Conservation (phyloP, 257 asterid species). For the Galeopsis tetrahit region DNA sequence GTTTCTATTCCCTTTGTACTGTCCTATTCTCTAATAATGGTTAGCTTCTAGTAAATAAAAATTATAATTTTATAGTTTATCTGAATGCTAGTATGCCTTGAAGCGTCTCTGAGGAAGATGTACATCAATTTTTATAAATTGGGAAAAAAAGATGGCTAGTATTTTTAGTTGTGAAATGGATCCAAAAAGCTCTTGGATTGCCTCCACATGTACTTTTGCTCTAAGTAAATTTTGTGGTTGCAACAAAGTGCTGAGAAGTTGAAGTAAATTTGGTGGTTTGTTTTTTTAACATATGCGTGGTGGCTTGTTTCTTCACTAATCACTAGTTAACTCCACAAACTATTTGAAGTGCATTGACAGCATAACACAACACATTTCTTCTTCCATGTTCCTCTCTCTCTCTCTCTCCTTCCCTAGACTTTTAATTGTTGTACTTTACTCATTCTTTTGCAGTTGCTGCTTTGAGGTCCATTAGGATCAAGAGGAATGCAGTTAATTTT, state of each 20-base stretch:
- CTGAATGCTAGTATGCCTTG: neutral
- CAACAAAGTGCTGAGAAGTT: too few relatives aligned
- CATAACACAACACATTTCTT: slow-evolving; percentile 7
- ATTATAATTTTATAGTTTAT: too few relatives aligned
- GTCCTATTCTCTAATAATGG: neutral
- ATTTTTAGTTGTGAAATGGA: slow-evolving; percentile 15
- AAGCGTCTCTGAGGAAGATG: neutral
- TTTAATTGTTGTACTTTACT: slow-evolving; percentile 10
- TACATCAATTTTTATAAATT: too few relatives aligned
- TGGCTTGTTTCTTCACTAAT: too few relatives aligned
- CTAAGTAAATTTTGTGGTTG: neutral
- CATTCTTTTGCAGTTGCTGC: slow-evolving; percentile 16
- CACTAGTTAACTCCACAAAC: too few relatives aligned
- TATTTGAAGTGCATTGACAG: slow-evolving; percentile 14
- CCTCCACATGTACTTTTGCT: neutral
- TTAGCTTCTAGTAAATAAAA: too few relatives aligned
- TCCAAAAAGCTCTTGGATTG: slow-evolving; percentile 7
- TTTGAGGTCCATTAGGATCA: slow-evolving; percentile 20
- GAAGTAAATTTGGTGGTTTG: too few relatives aligned
- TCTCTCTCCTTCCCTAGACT: neutral
- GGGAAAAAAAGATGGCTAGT: too few relatives aligned
- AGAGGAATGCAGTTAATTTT: slow-evolving; percentile 24
- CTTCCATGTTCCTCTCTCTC: neutral
- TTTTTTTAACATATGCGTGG: too few relatives aligned
- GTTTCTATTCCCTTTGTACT: neutral